Evolutionary conservation across 75 land plant species (phyloP).

Genomic region (Cunninghamia lanceolata): DNA sequence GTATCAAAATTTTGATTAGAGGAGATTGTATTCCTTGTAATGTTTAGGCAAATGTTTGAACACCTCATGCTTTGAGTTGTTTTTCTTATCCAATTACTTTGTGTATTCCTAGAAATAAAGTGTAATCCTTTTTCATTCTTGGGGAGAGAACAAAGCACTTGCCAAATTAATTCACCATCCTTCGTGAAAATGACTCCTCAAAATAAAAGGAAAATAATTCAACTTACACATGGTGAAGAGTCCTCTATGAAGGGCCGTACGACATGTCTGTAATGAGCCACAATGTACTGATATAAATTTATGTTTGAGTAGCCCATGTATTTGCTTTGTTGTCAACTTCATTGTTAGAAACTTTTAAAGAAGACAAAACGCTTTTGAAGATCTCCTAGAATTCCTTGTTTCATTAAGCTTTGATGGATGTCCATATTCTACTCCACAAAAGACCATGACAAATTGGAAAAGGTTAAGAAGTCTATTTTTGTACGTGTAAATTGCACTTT

Average conservation of each 20-base stretch:
- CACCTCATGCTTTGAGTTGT: constrained; percentile 77
- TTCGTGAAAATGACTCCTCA: constrained; percentile 86
- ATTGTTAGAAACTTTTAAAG: too few relatives aligned
- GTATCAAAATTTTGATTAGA: constrained; percentile 90
- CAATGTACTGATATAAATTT: too few relatives aligned
- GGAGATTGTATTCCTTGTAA: constrained; percentile 90
- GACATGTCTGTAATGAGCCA: constrained; percentile 80
- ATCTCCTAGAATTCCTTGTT: too few relatives aligned
- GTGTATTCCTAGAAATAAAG: constrained; percentile 58
- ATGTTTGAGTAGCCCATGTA: too few relatives aligned
- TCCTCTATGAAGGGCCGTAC: constrained; percentile 30
- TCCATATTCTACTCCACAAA: too few relatives aligned
- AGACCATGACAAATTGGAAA: too few relatives aligned
- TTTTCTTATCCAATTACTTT: constrained; percentile 47
- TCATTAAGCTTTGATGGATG: too few relatives aligned
- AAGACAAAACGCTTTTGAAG: too few relatives aligned
- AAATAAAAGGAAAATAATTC: constrained; percentile 63
- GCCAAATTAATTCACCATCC: constrained; percentile 88
- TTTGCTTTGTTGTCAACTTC: too few relatives aligned
- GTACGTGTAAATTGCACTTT: too few relatives aligned
- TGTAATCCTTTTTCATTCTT: constrained; percentile 76
- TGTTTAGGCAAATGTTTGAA: constrained; percentile 83
- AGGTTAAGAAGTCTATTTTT: too few relatives aligned
- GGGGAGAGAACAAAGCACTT: constrained; percentile 73
- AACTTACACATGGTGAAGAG: constrained; percentile 36